These are phyloP conservation scores for Orbilia javanica DNA, from an alignment of 2,329 filamentous ascomycete genomes.

Conservation along the genomic window DNA sequence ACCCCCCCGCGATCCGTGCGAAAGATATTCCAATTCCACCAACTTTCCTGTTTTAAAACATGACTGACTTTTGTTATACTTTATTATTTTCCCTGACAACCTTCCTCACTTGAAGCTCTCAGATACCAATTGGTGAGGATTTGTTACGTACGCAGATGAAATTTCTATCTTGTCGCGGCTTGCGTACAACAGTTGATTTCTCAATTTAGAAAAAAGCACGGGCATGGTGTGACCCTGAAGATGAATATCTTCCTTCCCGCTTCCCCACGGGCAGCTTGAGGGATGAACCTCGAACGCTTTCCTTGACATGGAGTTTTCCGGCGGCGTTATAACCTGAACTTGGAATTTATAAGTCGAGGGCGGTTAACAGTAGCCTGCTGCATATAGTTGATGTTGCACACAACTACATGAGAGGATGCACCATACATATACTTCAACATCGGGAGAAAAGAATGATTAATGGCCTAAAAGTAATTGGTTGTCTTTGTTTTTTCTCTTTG, in stretches of 20 bases:
- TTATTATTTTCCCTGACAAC: neutral
- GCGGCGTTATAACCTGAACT: slow-evolving; percentile 32
- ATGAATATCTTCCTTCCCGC: slow-evolving; percentile 17
- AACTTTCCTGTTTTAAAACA: neutral
- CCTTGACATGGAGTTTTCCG: slow-evolving; percentile 11
- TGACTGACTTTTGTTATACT: neutral
- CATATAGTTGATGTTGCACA: slow-evolving; percentile 26
- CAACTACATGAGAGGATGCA: neutral
- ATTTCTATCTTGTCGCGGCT: neutral
- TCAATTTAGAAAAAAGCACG: slow-evolving; percentile 24
- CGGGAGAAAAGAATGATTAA: neutral
- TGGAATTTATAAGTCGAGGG: slow-evolving; percentile 33
- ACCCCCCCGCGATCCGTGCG: slow-evolving; percentile 50
- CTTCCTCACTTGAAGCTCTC: slow-evolving; percentile 10
- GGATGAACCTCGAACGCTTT: neutral
- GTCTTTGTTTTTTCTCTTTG: neutral
- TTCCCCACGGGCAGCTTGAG: slow-evolving; percentile 36
- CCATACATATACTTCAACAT: neutral
- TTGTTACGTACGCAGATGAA: slow-evolving; percentile 6
- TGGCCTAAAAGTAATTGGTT: neutral
- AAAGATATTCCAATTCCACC: slow-evolving; percentile 12
- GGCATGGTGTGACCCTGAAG: slow-evolving; percentile 27
- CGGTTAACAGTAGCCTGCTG: slow-evolving; percentile 11
- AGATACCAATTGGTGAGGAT: slow-evolving; percentile 1
- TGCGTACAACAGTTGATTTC: slow-evolving; percentile 2